These are phyloP conservation scores for Botrytis elliptica DNA, from an alignment of 2,329 filamentous ascomycete species.

Conservation along the genomic window DNA sequence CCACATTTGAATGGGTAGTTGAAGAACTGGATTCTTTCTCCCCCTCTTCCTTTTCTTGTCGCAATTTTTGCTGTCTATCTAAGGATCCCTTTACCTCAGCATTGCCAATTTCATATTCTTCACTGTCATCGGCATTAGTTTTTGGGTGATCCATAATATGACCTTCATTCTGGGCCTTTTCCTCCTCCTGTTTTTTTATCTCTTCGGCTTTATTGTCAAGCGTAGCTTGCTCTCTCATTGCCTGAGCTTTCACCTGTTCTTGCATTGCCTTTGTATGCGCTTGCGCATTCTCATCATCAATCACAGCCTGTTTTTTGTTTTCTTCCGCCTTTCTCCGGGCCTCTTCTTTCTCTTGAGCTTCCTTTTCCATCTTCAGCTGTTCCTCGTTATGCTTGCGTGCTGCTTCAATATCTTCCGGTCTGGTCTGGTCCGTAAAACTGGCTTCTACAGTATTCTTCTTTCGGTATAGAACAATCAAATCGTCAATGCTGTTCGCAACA, in stretches of 20 bases:
- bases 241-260: not conserved
- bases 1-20: not conserved
- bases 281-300: not conserved
- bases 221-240: not conserved
- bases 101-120: not conserved
- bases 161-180: not conserved
- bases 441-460: constrained; percentile 40
- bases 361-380: not conserved
- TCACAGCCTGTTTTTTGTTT: not conserved
- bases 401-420: constrained; percentile 12
- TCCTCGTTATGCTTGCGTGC: not conserved
- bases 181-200: not conserved
- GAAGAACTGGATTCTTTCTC: not conserved
- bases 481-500: constrained; percentile 47
- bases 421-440: constrained; percentile 39
- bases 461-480: constrained; percentile 48
- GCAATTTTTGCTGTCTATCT: not conserved
- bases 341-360: not conserved
- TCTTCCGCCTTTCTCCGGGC: not conserved
- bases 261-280: not conserved
- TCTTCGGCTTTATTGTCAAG: constrained; percentile 1
- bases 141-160: not conserved
- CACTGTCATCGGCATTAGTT: not conserved
- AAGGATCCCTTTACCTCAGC: not conserved
- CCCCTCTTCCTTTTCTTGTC: not conserved